Evolutionary conservation across 2,329 filamentous ascomycete genomes (phyloP).

Genomic region (Aspergillus luchuensis): DNA sequence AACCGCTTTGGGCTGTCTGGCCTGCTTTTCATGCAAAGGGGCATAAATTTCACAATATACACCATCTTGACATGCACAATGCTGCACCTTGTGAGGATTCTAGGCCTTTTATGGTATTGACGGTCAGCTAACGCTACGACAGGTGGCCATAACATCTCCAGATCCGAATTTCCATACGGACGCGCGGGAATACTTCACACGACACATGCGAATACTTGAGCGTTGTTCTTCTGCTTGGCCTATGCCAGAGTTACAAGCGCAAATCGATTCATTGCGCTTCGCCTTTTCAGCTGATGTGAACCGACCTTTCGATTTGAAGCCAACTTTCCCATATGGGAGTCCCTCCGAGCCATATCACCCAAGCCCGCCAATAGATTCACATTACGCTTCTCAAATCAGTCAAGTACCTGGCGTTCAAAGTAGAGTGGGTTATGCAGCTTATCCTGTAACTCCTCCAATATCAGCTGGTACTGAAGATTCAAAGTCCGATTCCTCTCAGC

Average conservation of each 20-base stretch:
- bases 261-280: constrained; percentile 84
- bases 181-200: constrained; percentile 83
- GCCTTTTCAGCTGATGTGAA: constrained; percentile 85
- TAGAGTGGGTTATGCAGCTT: constrained; percentile 55
- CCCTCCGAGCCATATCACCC: constrained; percentile 66
- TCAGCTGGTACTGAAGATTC: constrained; percentile 71
- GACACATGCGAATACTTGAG: constrained; percentile 92
- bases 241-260: constrained; percentile 84
- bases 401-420: constrained; percentile 48
- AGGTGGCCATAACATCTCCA: constrained; percentile 92
- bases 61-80: constrained; percentile 87
- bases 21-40: constrained; percentile 86
- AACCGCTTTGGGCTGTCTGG: constrained; percentile 76
- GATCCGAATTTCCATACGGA: constrained; percentile 85
- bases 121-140: constrained; percentile 2
- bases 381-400: constrained; percentile 55
- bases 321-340: constrained; percentile 83
- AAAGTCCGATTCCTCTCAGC: constrained; percentile 76
- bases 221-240: constrained; percentile 80
- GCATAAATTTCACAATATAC: constrained; percentile 96
- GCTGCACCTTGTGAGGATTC: constrained; percentile 76
- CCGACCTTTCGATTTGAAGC: constrained; percentile 86
- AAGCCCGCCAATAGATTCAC: constrained; percentile 59
- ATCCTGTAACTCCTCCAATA: constrained; percentile 79
- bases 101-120: neutral